Evolutionary conservation across 2,329 filamentous ascomycete genomes (phyloP), one percentile per base, ranked within the genome.

Genomic region (Arthrobotrys iridis): DNA sequence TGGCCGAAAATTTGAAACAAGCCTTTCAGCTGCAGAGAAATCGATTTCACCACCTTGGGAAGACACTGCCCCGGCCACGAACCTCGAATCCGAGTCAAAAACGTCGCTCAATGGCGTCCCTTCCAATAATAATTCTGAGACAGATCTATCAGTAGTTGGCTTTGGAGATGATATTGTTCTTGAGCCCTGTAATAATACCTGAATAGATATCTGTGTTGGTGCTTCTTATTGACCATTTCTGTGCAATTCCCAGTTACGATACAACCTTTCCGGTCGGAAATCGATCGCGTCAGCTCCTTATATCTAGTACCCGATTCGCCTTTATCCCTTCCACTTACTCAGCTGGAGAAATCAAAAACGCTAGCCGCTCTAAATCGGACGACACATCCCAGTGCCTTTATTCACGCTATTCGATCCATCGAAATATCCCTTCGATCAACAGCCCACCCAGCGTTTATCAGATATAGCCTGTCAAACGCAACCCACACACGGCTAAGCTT

Each of bases 191-290:
- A 73, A 30, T 26, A 5, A 20, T 15, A 2, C 33, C 18, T 20
- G 11, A 46, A 43, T 6, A 5, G 43, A 20, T 26, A 6, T 37
- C 15, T 45, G 13, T 6, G 22, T 7, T 30, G 7, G 18, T 22
- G 20, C 11, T 4, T 33, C 35, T 26, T 3, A 1, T 22, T 62
- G 15, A 45, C 55, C 4, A 8, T 13, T 50, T 40, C 15, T 33
- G 2, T 20, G 13, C 28, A 10, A 6, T 20, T 11, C 5, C 8
- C 37, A 80, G 79, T 79, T 58, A 77, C 78, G 5, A 77, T 79
- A 45, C 79, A 80, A 52, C 78, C 78, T 18, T 79, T 79, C 57
- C 78, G 78, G n/a, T 20, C 50, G 8, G 78, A 79, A 60, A 72
- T 79, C 46, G 64, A 76, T 15, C 66, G 65, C 37, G 67, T 78